These are phyloP conservation scores for Salvia sclarea DNA, from an alignment of 305 asterid genomes.

Conservation along the genomic window DNA sequence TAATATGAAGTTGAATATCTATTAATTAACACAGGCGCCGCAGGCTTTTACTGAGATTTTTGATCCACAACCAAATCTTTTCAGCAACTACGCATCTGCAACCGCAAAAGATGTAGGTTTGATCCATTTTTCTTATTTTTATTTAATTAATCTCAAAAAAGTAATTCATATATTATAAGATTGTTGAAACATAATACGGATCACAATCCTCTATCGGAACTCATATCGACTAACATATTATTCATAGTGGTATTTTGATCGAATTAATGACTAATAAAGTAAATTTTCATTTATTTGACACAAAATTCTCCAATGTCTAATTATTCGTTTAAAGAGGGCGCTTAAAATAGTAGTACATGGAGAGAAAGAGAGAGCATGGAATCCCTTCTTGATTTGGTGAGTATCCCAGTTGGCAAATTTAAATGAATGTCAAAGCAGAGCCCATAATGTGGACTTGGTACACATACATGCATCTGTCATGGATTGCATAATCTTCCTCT, in stretches of 20 bases:
- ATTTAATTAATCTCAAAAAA: neutral
- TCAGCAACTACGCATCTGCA: slow-evolving; percentile 50
- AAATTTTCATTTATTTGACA: too few relatives aligned
- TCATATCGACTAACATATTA: too few relatives aligned
- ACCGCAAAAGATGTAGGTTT: slow-evolving; percentile 76
- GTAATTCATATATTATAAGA: too few relatives aligned
- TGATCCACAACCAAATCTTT: slow-evolving; percentile 57
- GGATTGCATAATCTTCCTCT: neutral
- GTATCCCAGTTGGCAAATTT: slow-evolving; percentile 10
- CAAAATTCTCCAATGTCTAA: too few relatives aligned
- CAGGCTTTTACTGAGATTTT: slow-evolving; percentile 68
- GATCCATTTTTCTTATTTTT: neutral
- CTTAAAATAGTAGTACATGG: neutral
- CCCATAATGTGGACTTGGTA: slow-evolving; percentile 21
- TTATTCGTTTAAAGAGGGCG: too few relatives aligned
- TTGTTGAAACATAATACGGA: too few relatives aligned
- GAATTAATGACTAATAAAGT: too few relatives aligned
- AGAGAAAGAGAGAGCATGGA: neutral
- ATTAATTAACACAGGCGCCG: slow-evolving; percentile 51
- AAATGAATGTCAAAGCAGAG: slow-evolving; percentile 20
- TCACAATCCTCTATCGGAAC: too few relatives aligned
- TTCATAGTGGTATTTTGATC: too few relatives aligned
- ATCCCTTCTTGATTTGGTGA: neutral
- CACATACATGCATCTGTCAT: slow-evolving; percentile 17
- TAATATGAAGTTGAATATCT: neutral